Evolutionary conservation across 345 rosid species (phyloP), one percentile per base, ranked within the genome.

Genomic region (Populus alba): DNA sequence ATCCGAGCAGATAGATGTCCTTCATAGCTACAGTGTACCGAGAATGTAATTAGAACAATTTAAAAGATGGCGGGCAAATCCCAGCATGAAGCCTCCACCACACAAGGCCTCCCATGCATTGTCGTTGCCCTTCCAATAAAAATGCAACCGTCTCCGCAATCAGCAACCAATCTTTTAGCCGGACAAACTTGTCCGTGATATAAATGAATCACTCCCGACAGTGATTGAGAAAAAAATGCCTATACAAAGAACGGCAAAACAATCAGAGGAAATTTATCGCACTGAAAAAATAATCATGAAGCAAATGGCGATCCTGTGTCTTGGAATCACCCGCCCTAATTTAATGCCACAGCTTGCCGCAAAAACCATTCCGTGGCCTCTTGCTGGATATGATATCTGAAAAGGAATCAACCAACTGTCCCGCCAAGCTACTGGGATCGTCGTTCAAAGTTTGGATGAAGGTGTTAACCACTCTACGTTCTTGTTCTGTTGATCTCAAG

Each of bases 391-490:
- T 43, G 35, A 91, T 87, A 62, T 91, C 95, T 7, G 94, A 88
- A 70, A 97, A 94, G 0, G 97, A 83, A 77, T 97, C 93, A 57
- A 91, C 87, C 85, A 97, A 86, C 86, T 97, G 99, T 33, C 93
- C 98, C 6, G 95, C 98, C 83, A 97, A 87, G 87, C 98, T 92
- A 82, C 89, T 84, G 15, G 86, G 98, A 84, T 94, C 99, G 78
- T 94, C 98, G 8, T 83, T 86, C 79, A 97, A 75, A 8, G 98
- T 90, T 79, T 91, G 93, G 85, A 97, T 89, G 78, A 94, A 97
- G 41, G 94, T 90, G 79, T 88, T 90, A 76, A 97, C 97, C 76
- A 97, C 95, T 66, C 98, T 86, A 18, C 98, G 92, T 78, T 97
- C 97, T 74, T 90, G 97, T 55, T 86, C 90, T 0, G 91, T 90